Percentiles rank a stretch among this genome's conserved stretches.
Evolutionary conservation across 768 basidiomycete genomes (phyloP).

Genomic region (Leccinum imitatum): DNA sequence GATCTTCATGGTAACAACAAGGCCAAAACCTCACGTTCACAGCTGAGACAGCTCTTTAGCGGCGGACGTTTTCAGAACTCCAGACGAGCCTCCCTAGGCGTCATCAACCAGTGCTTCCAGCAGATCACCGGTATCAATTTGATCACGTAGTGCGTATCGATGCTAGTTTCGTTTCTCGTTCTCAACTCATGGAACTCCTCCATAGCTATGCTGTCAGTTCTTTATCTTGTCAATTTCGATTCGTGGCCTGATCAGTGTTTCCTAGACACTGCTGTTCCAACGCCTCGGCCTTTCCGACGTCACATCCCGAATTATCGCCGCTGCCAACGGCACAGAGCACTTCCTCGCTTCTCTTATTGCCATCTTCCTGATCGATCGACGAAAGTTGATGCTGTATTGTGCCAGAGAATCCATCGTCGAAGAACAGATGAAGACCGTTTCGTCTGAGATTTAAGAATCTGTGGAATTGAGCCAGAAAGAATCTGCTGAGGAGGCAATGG

Average conservation of each 20-base stretch:
- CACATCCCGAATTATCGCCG: conserved; percentile 60
- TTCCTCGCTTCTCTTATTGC: conserved; percentile 70
- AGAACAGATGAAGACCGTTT: too few relatives aligned
- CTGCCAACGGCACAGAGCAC: conserved; percentile 71
- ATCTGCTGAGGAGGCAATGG: too few relatives aligned
- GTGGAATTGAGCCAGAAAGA: too few relatives aligned
- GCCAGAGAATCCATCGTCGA: too few relatives aligned
- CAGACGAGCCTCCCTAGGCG: conserved; percentile 54
- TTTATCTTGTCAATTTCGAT: background rate
- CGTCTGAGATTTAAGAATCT: too few relatives aligned
- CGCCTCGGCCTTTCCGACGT: conserved; percentile 57
- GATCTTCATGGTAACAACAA: background rate
- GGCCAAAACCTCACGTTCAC: conserved; percentile 13
- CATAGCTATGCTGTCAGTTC: conserved; percentile 34
- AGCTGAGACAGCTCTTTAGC: conserved; percentile 54
- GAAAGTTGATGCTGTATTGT: conserved; percentile 59
- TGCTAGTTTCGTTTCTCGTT: conserved; percentile 2
- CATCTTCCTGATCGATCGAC: conserved; percentile 71
- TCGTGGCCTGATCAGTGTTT: background rate
- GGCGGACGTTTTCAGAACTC: conserved; percentile 61
- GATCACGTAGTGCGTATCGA: conserved; percentile 55
- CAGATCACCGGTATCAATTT: conserved; percentile 69
- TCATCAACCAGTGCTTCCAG: conserved; percentile 64
- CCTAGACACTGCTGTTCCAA: conserved; percentile 49
- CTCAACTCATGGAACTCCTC: conserved; percentile 16